Evolutionary conservation across 192 early-diverging fungal species (phyloP).

Genomic region (Linnemannia elongata): DNA sequence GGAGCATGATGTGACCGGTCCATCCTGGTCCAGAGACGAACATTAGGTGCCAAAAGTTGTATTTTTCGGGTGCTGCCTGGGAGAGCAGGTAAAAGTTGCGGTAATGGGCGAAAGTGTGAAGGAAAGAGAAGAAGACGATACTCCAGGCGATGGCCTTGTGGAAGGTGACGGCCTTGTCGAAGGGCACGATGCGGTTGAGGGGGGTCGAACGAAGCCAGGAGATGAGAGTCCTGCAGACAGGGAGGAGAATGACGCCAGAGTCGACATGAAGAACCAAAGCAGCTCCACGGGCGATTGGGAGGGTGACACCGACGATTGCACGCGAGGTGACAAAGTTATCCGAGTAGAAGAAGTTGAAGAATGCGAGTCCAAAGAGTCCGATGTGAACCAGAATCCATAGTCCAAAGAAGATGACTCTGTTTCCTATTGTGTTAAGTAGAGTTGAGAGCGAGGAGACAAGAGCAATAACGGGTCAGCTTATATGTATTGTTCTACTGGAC

Average conservation of each 20-base stretch:
- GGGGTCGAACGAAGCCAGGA: slow-evolving; percentile 67
- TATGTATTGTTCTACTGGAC: background rate
- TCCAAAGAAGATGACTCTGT: slow-evolving; percentile 56
- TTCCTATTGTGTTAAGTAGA: slow-evolving; percentile 19
- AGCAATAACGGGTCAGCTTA: background rate
- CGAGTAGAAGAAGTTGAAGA: slow-evolving; percentile 73
- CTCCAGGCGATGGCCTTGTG: slow-evolving; percentile 81
- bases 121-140: slow-evolving; percentile 71
- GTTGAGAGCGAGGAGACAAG: background rate
- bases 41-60: slow-evolving; percentile 54
- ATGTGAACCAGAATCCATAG: slow-evolving; percentile 73
- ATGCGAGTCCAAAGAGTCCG: slow-evolving; percentile 68
- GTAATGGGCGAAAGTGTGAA: slow-evolving; percentile 75
- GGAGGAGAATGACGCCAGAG: slow-evolving; percentile 80
- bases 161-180: slow-evolving; percentile 82
- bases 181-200: slow-evolving; percentile 70
- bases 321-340: slow-evolving; percentile 67
- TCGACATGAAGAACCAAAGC: slow-evolving; percentile 81
- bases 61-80: slow-evolving; percentile 22
- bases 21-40: slow-evolving; percentile 65
- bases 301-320: slow-evolving; percentile 63
- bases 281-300: slow-evolving; percentile 70
- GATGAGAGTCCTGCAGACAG: slow-evolving; percentile 85
- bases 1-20: slow-evolving; percentile 80
- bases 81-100: slow-evolving; percentile 65